Conservation (phyloP, 2,329 filamentous ascomycete species). For the Epichloe baconii region DNA sequence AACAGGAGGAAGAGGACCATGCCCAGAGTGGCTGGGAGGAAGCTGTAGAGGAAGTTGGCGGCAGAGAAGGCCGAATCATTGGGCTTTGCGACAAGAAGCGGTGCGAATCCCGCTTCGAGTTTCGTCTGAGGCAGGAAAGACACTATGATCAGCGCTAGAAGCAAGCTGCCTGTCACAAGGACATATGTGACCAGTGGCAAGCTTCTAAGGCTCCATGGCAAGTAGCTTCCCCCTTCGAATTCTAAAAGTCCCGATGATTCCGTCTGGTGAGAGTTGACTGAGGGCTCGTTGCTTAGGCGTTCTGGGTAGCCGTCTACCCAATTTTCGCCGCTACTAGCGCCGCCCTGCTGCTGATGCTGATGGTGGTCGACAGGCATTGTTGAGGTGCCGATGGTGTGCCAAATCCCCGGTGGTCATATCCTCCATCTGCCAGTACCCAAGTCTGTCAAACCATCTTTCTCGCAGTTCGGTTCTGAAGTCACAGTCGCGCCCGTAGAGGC, state of each 20-base stretch:
- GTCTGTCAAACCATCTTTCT: slow-evolving; percentile 49
- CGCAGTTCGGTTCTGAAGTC: slow-evolving; percentile 41
- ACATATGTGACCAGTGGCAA: slow-evolving; percentile 53
- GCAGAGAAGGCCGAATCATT: slow-evolving; percentile 58
- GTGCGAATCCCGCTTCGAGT: slow-evolving; percentile 58
- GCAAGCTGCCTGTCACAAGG: slow-evolving; percentile 43
- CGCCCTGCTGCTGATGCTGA: not conserved
- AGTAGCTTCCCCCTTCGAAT: slow-evolving; percentile 40
- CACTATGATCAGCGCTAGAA: slow-evolving; percentile 60
- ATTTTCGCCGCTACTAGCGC: not conserved
- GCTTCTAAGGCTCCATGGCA: slow-evolving; percentile 65
- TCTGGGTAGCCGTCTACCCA: not conserved
- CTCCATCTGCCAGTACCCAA: slow-evolving; percentile 78
- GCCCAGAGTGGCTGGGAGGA: slow-evolving; percentile 56
- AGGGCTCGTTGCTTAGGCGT: slow-evolving; percentile 17
- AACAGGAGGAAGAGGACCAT: slow-evolving; percentile 54
- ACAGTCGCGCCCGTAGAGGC: slow-evolving; percentile 32
- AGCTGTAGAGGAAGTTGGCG: slow-evolving; percentile 78
- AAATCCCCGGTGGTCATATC: slow-evolving; percentile 54
- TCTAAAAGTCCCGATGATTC: slow-evolving; percentile 12
- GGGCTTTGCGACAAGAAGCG: slow-evolving; percentile 50
- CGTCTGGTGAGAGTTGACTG: slow-evolving; percentile 17
- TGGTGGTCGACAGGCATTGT: slow-evolving; percentile 16
- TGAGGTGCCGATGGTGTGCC: slow-evolving; percentile 60
- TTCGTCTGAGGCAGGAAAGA: slow-evolving; percentile 61